phyloP scores from a whole-genome alignment of 2,329 filamentous ascomycete species.

The Colletotrichum limetticola region DNA sequence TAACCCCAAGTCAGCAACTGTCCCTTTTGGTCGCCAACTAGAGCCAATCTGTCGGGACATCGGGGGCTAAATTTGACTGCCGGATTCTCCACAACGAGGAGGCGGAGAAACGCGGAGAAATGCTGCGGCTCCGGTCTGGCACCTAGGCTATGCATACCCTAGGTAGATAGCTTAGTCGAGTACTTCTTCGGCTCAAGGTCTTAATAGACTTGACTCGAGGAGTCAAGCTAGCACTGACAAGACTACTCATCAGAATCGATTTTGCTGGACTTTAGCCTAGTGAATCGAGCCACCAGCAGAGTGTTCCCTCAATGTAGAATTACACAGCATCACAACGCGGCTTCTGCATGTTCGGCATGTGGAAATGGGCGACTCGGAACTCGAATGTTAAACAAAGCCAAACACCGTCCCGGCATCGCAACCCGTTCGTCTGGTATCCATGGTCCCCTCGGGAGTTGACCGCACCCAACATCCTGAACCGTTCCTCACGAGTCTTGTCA shows the following conservation, averaged over 20 bases:
- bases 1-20: not conserved
- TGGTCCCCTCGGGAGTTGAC: conserved; percentile 23
- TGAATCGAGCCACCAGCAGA: not conserved
- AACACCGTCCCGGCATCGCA: not conserved
- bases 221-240: not conserved
- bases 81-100: not conserved
- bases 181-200: not conserved
- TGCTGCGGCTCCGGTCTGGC: not conserved
- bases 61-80: conserved; percentile 2
- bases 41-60: not conserved
- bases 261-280: not conserved
- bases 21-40: not conserved
- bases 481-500: not conserved
- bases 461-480: not conserved
- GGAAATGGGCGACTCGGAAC: not conserved
- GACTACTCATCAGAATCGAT: not conserved
- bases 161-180: not conserved
- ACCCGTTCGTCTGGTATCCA: not conserved
- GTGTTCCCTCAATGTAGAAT: not conserved
- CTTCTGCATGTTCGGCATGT: not conserved
- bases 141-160: not conserved
- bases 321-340: too few species aligned
- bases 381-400: not conserved
- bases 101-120: conserved; percentile 8
- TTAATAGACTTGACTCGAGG: not conserved